Conservation (phyloP, 1,139 yeast genomes). For the Pichia sp. region DNA sequence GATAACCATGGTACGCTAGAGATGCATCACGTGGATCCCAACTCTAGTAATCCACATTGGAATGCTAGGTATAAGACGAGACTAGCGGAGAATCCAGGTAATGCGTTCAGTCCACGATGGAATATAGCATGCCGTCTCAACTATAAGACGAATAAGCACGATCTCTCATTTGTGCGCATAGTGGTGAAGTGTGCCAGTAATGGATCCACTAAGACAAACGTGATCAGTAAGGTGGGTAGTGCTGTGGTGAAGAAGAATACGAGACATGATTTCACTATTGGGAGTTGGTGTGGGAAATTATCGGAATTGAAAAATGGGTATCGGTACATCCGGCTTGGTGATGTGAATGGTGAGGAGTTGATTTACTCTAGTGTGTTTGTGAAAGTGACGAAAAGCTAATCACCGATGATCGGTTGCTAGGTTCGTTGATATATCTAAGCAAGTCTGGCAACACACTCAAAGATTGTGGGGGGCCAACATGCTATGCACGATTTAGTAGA, state of each 20-base stretch:
- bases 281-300: constrained; percentile 49
- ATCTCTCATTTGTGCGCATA: constrained; percentile 47
- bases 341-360: constrained; percentile 72
- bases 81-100: constrained; percentile 33
- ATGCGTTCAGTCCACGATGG: constrained; percentile 90
- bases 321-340: constrained; percentile 71
- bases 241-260: constrained; percentile 21
- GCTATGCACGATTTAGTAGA: no score
- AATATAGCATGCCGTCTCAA: constrained; percentile 43
- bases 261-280: constrained; percentile 44
- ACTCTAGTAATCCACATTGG: constrained; percentile 10
- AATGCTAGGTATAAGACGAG: constrained; percentile 29
- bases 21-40: constrained; percentile 1
- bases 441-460: no score
- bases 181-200: constrained; percentile 32
- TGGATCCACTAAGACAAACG: constrained; percentile 24
- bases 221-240: constrained; percentile 44
- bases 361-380: constrained; percentile 74
- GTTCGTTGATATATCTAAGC: no score
- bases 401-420: no score
- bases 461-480: no score
- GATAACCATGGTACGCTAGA: constrained; percentile 4
- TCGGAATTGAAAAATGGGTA: constrained; percentile 64
- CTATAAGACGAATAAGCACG: constrained; percentile 33
- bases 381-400: constrained; percentile 31